Evolutionary conservation across 176 grass and related monocot genomes (phyloP).

Genomic region (Chrysopogon serrulatus): DNA sequence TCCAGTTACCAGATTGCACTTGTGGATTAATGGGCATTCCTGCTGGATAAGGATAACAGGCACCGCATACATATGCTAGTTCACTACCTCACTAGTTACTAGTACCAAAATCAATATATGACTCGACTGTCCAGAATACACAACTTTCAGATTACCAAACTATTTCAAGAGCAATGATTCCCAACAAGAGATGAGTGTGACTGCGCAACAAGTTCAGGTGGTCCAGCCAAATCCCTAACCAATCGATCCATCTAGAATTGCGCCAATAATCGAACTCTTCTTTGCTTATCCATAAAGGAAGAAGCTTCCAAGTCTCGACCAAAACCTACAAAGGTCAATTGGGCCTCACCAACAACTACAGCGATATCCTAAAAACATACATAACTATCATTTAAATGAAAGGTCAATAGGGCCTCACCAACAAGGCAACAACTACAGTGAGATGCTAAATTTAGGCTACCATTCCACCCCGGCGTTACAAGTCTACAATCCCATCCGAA

Average conservation of each 20-base stretch:
- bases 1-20: not conserved
- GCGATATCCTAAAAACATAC: no score
- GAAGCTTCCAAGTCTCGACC: not conserved
- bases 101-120: not conserved
- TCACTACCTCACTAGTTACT: not conserved
- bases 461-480: not conserved
- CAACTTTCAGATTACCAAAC: not conserved
- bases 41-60: not conserved
- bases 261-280: not conserved
- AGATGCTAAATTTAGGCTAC: not conserved
- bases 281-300: slow-evolving; percentile 9
- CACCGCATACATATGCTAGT: not conserved
- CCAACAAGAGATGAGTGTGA: slow-evolving; percentile 1
- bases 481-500: not conserved
- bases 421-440: not conserved
- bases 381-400: not conserved
- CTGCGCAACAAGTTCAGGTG: slow-evolving; percentile 9
- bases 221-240: not conserved
- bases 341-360: not conserved
- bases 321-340: slow-evolving; percentile 1
- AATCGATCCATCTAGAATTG: slow-evolving; percentile 7
- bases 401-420: not conserved
- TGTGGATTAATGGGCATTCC: not conserved
- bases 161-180: not conserved
- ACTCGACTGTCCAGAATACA: not conserved